Evolutionary conservation across 2,329 filamentous ascomycete species (phyloP).

Genomic region (Neocucurbitaria cava): DNA sequence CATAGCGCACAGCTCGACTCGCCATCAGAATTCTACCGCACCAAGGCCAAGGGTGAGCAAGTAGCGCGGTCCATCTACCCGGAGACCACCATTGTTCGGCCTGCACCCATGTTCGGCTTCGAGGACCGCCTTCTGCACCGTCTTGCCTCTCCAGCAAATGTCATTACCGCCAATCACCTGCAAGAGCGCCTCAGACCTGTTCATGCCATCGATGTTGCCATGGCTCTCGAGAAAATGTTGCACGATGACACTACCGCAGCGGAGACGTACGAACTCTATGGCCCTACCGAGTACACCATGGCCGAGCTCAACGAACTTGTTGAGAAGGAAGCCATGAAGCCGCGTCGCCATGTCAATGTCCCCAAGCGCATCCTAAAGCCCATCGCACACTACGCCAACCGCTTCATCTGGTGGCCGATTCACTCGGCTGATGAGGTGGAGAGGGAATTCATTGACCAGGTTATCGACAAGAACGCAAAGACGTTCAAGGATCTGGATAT

Average conservation of each 20-base stretch:
- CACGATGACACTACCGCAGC: constrained; percentile 89
- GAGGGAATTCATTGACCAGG: constrained; percentile 90
- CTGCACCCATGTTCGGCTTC: constrained; percentile 91
- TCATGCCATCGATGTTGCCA: constrained; percentile 89
- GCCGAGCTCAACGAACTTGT: constrained; percentile 86
- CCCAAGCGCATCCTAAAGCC: constrained; percentile 83
- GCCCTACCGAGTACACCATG: constrained; percentile 90
- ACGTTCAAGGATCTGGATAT: constrained; percentile 95
- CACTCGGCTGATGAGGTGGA: constrained; percentile 86
- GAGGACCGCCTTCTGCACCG: constrained; percentile 91
- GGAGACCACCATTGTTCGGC: constrained; percentile 95
- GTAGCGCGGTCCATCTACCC: constrained; percentile 89
- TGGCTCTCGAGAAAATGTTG: constrained; percentile 86
- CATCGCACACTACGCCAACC: constrained; percentile 76
- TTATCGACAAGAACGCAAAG: constrained; percentile 89
- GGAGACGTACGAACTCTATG: constrained; percentile 93
- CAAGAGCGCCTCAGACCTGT: constrained; percentile 89
- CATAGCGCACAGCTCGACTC: constrained; percentile 87
- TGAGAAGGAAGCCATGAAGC: constrained; percentile 90
- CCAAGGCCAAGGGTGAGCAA: constrained; percentile 86
- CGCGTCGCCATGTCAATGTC: constrained; percentile 88
- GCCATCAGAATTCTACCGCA: constrained; percentile 85
- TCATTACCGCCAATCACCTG: constrained; percentile 93
- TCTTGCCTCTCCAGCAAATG: constrained; percentile 78
- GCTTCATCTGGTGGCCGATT: constrained; percentile 85